A percentile compares a stretch with the other conserved stretches of the same genome.
Conservation (phyloP, 1,284 basidiomycete species). For the Bondarzewia mesenterica region DNA sequence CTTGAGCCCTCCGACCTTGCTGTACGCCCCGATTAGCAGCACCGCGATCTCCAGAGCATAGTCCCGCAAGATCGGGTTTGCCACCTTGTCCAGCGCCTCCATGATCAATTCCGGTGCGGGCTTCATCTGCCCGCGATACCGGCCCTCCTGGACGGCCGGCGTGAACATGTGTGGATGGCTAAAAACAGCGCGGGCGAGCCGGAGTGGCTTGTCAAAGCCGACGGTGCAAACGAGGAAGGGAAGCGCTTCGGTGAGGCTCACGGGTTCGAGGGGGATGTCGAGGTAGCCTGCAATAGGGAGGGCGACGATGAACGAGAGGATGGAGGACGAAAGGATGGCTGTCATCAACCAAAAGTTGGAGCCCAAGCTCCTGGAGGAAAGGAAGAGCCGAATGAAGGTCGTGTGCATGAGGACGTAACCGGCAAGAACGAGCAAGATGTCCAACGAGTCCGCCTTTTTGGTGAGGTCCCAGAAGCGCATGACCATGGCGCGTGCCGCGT, state of each 20-base stretch:
- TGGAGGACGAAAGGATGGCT: conserved; percentile 79
- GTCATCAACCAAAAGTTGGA: conserved; percentile 86
- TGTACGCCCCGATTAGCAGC: conserved; percentile 80
- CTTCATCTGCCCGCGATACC: conserved; percentile 44
- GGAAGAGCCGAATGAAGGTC: conserved; percentile 87
- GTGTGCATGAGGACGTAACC: conserved; percentile 96
- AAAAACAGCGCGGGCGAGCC: conserved; percentile 87
- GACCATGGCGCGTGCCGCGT: conserved; percentile 75
- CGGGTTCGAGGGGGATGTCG: conserved; percentile 85
- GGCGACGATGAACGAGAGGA: conserved; percentile 83
- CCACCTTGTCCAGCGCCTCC: conserved; percentile 61
- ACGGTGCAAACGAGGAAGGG: conserved; percentile 98
- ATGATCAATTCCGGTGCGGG: conserved; percentile 82
- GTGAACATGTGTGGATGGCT: conserved; percentile 70
- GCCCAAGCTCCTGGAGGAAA: conserved; percentile 81
- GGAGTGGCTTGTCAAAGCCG: conserved; percentile 95
- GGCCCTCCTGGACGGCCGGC: conserved; percentile 37
- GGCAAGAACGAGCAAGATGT: conserved; percentile 92
- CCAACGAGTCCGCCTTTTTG: conserved; percentile 91
- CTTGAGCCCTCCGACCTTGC: conserved; percentile 81
- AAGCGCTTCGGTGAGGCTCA: conserved; percentile 89
- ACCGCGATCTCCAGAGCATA: conserved; percentile 92
- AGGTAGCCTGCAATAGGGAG: conserved; percentile 81
- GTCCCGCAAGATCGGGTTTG: conserved; percentile 78
- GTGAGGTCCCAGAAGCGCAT: conserved; percentile 83